These are phyloP conservation scores for Podaxis mareebaensis DNA, from an alignment of 768 basidiomycete species.

Conservation along the genomic window DNA sequence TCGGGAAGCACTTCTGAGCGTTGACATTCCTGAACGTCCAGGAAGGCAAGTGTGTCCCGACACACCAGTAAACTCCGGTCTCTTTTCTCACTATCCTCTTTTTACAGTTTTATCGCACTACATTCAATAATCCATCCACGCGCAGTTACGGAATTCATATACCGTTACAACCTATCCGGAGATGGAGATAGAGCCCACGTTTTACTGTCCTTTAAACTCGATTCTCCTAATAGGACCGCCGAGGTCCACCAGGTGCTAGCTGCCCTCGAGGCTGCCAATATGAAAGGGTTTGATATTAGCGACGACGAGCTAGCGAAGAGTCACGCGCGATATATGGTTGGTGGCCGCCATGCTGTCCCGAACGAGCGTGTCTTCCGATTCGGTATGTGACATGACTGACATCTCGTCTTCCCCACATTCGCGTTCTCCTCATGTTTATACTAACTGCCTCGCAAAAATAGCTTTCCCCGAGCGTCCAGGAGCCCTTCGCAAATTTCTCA, in stretches of 20 bases:
- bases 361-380: conserved; percentile 93
- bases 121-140: conserved; percentile 89
- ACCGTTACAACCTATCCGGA: conserved; percentile 68
- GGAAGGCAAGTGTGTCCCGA: conserved; percentile 64
- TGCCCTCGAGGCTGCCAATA: conserved; percentile 63
- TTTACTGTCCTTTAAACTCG: conserved; percentile 87
- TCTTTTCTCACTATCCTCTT: conserved; percentile 10
- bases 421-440: not conserved
- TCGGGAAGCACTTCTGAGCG: conserved; percentile 87
- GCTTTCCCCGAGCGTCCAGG: conserved; percentile 96
- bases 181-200: conserved; percentile 76
- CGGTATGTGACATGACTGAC: conserved; percentile 52
- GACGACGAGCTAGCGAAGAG: conserved; percentile 96
- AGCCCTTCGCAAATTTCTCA: conserved; percentile 87
- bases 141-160: conserved; percentile 93
- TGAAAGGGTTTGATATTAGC: conserved; percentile 88
- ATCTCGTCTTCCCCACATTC: not conserved
- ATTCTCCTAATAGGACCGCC: conserved; percentile 52
- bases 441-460: conserved; percentile 29
- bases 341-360: conserved; percentile 73
- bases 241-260: conserved; percentile 69
- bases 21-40: conserved; percentile 91
- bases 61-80: not conserved
- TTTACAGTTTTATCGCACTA: conserved; percentile 76
- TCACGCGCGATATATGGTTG: conserved; percentile 93